Evolutionary conservation across 1,284 basidiomycete species (phyloP).

Genomic region (Chondrostereum purpureum): DNA sequence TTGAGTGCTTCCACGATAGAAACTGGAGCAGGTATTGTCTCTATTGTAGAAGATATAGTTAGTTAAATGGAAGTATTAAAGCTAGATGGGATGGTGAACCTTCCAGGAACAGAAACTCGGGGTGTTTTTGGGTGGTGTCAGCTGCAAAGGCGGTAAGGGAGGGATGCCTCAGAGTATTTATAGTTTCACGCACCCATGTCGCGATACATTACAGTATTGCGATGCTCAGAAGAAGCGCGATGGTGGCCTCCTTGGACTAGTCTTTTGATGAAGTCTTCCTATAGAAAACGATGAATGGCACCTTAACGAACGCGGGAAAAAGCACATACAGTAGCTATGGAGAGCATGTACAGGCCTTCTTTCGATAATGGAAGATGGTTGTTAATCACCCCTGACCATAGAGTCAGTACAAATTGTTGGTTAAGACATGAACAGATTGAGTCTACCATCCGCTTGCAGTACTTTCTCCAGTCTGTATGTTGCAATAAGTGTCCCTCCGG

Average conservation of each 20-base stretch:
- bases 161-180: slow-evolving; percentile 6
- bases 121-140: slow-evolving; percentile 47
- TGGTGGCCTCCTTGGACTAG: slow-evolving; percentile 53
- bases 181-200: slow-evolving; percentile 53
- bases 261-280: slow-evolving; percentile 77
- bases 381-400: slow-evolving; percentile 39
- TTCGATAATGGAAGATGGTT: slow-evolving; percentile 60
- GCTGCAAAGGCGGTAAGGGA: slow-evolving; percentile 32
- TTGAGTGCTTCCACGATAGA: slow-evolving; percentile 51
- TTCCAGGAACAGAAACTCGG: slow-evolving; percentile 63
- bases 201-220: slow-evolving; percentile 51
- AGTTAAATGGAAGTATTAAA: slow-evolving; percentile 6
- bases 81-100: slow-evolving; percentile 33
- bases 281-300: slow-evolving; percentile 14
- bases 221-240: slow-evolving; percentile 42
- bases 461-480: slow-evolving; percentile 59
- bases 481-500: slow-evolving; percentile 58
- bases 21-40: slow-evolving; percentile 61
- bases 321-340: slow-evolving; percentile 58
- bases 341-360: slow-evolving; percentile 64
- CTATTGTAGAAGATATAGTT: slow-evolving; percentile 27
- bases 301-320: slow-evolving; percentile 6
- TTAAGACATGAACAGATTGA: slow-evolving; percentile 1
- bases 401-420: slow-evolving; percentile 6
- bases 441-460: slow-evolving; percentile 61